Percentiles rank a stretch among this genome's conserved stretches.
These are phyloP conservation scores for Trypethelium eluteriae DNA, from an alignment of 495 filamentous ascomycete genomes.

Conservation along the genomic window DNA sequence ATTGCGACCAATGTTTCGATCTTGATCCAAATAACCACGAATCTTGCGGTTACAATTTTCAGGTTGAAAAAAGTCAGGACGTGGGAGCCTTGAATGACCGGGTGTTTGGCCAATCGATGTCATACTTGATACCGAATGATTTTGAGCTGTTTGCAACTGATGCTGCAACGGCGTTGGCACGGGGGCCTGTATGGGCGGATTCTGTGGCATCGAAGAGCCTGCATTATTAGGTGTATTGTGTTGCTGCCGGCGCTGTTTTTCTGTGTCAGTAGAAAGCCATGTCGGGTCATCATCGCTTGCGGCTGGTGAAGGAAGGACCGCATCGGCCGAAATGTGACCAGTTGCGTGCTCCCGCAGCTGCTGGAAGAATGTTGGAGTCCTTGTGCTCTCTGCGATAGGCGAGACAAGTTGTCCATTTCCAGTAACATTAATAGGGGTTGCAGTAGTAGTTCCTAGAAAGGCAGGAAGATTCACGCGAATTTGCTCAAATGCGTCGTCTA, in stretches of 20 bases:
- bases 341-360: background rate
- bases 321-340: background rate
- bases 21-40: background rate
- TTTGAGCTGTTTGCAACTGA: background rate
- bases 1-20: background rate
- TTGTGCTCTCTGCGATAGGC: background rate
- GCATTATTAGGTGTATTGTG: background rate
- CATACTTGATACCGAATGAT: background rate
- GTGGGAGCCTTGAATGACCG: background rate
- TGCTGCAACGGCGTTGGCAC: background rate
- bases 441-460: too few relatives aligned
- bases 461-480: too few relatives aligned
- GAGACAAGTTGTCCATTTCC: background rate
- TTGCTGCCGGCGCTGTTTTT: background rate
- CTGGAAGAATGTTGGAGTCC: background rate
- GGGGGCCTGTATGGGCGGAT: background rate
- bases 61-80: background rate
- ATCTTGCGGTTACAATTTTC: background rate
- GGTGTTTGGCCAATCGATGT: background rate
- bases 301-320: constrained; percentile 3
- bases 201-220: background rate
- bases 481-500: too few relatives aligned
- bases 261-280: background rate
- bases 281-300: background rate
- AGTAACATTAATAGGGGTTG: background rate